A percentile compares a stretch with the other conserved stretches of the same genome.
Evolutionary conservation across 805 yeast species (phyloP).

Genomic region (Starmerella bacillaris): DNA sequence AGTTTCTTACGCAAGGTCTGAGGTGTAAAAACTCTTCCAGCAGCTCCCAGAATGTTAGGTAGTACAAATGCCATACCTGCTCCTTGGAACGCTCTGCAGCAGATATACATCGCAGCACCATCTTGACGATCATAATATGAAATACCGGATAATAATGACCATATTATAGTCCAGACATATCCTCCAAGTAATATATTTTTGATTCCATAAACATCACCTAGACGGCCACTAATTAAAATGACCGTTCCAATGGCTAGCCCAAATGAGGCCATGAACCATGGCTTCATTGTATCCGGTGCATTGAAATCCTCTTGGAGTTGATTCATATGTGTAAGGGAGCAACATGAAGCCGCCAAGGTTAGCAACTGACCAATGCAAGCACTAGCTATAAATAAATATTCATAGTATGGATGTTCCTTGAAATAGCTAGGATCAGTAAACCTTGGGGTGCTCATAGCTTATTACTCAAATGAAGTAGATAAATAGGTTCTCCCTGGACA

Average conservation of each 20-base stretch:
- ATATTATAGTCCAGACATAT: conserved; percentile 35
- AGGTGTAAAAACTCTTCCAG: conserved; percentile 24
- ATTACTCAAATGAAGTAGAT: neutral
- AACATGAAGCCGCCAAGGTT: conserved; percentile 26
- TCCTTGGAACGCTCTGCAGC: conserved; percentile 46
- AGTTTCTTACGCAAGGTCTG: conserved; percentile 28
- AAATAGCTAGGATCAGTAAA: conserved; percentile 12
- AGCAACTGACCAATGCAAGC: conserved; percentile 23
- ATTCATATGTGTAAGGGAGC: conserved; percentile 19
- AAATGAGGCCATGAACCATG: conserved; percentile 58
- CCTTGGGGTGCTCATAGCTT: neutral
- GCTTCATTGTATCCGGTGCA: conserved; percentile 19
- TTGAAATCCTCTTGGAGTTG: conserved; percentile 22
- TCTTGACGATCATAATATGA: conserved; percentile 29
- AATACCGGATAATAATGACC: conserved; percentile 46
- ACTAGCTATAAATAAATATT: conserved; percentile 17
- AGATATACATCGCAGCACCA: conserved; percentile 17
- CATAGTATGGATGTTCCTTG: conserved; percentile 4
- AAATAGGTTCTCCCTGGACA: neutral
- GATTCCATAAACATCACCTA: conserved; percentile 58
- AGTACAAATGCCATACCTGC: conserved; percentile 41
- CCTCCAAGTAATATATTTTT: conserved; percentile 38
- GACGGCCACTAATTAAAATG: conserved; percentile 45
- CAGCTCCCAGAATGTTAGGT: conserved; percentile 44
- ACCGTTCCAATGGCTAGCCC: conserved; percentile 58